A percentile compares a stretch with the other conserved stretches of the same genome.
Evolutionary conservation across 768 basidiomycete genomes (phyloP).

Genomic region (Trametes punicea): DNA sequence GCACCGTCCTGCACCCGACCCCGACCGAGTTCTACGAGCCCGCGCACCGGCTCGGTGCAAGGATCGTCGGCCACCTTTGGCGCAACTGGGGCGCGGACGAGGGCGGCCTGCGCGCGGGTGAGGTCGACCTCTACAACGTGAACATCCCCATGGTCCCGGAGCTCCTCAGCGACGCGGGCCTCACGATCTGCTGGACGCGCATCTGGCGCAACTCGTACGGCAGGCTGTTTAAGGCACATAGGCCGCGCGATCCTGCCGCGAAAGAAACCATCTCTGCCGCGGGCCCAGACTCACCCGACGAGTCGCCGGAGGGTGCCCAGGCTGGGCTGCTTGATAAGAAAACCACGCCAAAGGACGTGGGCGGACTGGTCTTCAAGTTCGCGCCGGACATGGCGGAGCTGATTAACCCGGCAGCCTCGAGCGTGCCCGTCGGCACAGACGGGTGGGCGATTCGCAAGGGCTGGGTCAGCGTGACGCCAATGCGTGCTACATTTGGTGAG

Average conservation of each 20-base stretch:
- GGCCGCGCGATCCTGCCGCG: conserved; percentile 27
- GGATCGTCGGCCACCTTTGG: conserved; percentile 76
- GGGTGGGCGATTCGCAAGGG: conserved; percentile 75
- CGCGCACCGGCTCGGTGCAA: conserved; percentile 65
- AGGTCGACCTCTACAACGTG: conserved; percentile 81
- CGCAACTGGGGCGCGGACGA: conserved; percentile 78
- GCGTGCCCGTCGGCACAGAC: conserved; percentile 76
- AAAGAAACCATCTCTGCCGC: conserved; percentile 33
- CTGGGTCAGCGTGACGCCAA: conserved; percentile 72
- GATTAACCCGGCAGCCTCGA: conserved; percentile 53
- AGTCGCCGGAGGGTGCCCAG: conserved; percentile 18
- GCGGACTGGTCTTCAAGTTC: conserved; percentile 68
- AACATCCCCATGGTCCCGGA: conserved; percentile 82
- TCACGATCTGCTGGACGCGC: conserved; percentile 74
- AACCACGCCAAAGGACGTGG: conserved; percentile 24
- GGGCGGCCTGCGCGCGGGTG: conserved; percentile 51
- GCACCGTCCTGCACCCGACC: conserved; percentile 69
- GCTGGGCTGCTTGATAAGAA: conserved; percentile 8
- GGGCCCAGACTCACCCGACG: conserved; percentile 41
- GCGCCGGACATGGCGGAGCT: conserved; percentile 68
- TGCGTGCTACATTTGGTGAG: conserved; percentile 74
- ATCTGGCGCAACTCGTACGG: conserved; percentile 88
- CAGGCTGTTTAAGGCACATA: conserved; percentile 61
- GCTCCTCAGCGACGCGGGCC: conserved; percentile 53
- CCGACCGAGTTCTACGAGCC: conserved; percentile 57